Base-by-base conservation (phyloP, 495 filamentous ascomycete species). In the Lasiosphaeriaceae sp. region DNA sequence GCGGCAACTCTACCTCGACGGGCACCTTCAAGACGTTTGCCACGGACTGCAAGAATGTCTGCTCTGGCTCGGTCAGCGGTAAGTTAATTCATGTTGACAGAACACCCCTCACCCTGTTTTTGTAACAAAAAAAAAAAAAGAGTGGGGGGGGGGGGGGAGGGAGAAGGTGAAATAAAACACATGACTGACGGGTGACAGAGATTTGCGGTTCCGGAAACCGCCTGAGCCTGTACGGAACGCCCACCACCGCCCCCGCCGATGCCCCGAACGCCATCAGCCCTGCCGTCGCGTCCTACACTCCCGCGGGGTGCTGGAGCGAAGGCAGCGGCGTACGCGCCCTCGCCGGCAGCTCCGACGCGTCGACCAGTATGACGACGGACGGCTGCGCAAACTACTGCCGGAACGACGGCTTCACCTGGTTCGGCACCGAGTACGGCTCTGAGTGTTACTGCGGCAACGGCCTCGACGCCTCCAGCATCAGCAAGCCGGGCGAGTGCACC, bases 1-100 rank as follows among this genome's bases (percentile, higher is more conserved):
- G 84, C 65, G 83, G 80, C 37, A 80, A 81, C 59, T 59, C 60
- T 19, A 59, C 78, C n/a, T 62, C 63, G 11, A 61, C 64, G 12
- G 70, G 47, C 0, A 26, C 41, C 14, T 22, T 51, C 46, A 46
- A 19, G 34, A 20, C 54, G 21, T 60, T 56, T 29, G 19, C 5
- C 1, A 51, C 35, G 46, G 26, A 60, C 53, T 47, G 21, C 2
- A 19, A 23, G 2, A 12, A 22, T 19, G 11, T 21, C n/a, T 60
- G 57, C 57, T 9, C 45, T 0, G 57, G 57, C 14, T 2, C 9
- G 37, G 11, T 14, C 1, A 14, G 63, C 35, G 26, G 26, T 31
- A 31, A 3, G 26, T 31, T n/a, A n/a, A n/a, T n/a, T n/a, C n/a
- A n/a, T n/a, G n/a, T n/a, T n/a, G n/a, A n/a, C n/a, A n/a, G n/a